Evolutionary conservation across 129 eudicot genomes (phyloP).

Genomic region (Helichrysum umbraculigerum): DNA sequence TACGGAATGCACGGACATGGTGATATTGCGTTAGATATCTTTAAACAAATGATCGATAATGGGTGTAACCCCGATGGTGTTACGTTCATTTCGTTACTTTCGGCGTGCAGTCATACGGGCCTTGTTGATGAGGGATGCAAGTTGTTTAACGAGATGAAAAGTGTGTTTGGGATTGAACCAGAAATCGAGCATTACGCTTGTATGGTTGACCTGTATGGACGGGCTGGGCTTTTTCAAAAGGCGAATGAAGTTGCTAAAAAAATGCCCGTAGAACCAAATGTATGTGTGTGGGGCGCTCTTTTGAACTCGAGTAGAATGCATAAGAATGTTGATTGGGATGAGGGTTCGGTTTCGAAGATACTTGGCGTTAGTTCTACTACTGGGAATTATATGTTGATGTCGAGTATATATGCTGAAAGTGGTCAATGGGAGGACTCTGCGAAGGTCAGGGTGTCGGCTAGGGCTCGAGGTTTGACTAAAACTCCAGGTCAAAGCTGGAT

Average conservation of each 20-base stretch:
- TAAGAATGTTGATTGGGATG: slow-evolving; percentile 47
- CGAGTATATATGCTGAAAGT: slow-evolving; percentile 61
- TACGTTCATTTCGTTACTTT: slow-evolving; percentile 72
- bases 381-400: slow-evolving; percentile 72
- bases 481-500: slow-evolving; percentile 74
- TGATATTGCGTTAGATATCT: slow-evolving; percentile 40
- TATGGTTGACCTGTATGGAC: slow-evolving; percentile 81
- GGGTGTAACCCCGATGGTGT: slow-evolving; percentile 64
- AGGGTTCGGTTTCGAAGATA: slow-evolving; percentile 47
- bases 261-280: slow-evolving; percentile 78
- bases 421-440: slow-evolving; percentile 84
- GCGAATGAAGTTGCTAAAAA: slow-evolving; percentile 49
- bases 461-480: slow-evolving; percentile 66
- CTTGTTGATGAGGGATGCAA: slow-evolving; percentile 57
- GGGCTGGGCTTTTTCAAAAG: slow-evolving; percentile 68
- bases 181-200: slow-evolving; percentile 68
- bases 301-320: slow-evolving; percentile 64
- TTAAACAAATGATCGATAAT: slow-evolving; percentile 42
- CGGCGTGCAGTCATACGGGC: slow-evolving; percentile 78
- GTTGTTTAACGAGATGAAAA: slow-evolving; percentile 50
- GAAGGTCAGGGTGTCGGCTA: slow-evolving; percentile 56
- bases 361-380: slow-evolving; percentile 33
- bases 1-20: slow-evolving; percentile 79
- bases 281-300: slow-evolving; percentile 67
- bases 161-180: slow-evolving; percentile 50